These are phyloP conservation scores for Cymbopogon citratus DNA, from an alignment of 176 grass and related monocot genomes.

Conservation along the genomic window DNA sequence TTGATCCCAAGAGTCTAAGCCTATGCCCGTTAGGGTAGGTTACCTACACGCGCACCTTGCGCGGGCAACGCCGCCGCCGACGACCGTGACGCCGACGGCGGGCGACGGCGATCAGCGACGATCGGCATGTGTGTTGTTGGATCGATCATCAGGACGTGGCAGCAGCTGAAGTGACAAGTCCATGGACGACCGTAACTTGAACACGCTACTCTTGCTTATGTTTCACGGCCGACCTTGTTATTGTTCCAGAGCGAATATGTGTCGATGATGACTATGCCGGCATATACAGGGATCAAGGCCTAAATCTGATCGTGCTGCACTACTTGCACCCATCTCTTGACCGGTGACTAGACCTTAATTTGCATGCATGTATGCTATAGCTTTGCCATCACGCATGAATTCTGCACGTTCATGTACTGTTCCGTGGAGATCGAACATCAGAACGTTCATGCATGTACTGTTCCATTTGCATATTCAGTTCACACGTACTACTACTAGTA, in stretches of 20 bases:
- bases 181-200: conserved; percentile 26
- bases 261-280: conserved; percentile 1
- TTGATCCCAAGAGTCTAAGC: conserved; percentile 39
- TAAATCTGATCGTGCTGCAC: conserved; percentile 6
- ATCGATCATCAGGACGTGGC: conserved; percentile 11
- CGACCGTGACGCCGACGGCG: background rate
- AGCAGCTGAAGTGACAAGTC: conserved; percentile 27
- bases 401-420: background rate
- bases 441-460: too few relatives aligned
- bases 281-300: conserved; percentile 3
- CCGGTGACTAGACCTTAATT: background rate
- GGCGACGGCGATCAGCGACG: background rate
- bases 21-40: conserved; percentile 50
- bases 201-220: conserved; percentile 37
- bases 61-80: conserved; percentile 30
- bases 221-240: background rate
- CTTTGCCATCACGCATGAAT: background rate
- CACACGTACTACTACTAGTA: conserved; percentile 10
- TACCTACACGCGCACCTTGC: conserved; percentile 28
- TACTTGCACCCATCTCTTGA: background rate
- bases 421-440: too few relatives aligned
- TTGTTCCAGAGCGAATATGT: conserved; percentile 24
- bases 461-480: conserved; percentile 30
- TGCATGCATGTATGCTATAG: background rate
- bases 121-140: background rate